phyloP scores from a whole-genome alignment of 225 moss, liverwort and hornwort species.

The Thuidium tamariscinum region DNA sequence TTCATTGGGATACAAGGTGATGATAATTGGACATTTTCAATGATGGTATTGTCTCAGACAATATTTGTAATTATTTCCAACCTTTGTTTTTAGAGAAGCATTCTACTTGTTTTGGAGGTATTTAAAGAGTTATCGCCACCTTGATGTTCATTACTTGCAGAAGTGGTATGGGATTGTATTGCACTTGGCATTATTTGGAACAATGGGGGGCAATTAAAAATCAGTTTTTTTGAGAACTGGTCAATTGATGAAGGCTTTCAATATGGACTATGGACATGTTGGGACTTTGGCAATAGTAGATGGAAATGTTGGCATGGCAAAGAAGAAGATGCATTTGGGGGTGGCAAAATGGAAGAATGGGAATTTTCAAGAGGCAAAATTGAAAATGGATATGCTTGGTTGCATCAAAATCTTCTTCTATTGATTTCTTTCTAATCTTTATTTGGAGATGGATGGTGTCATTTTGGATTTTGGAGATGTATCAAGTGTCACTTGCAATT shows the following conservation, averaged over 20 bases:
- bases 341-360: not conserved
- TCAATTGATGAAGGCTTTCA: not conserved
- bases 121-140: not conserved
- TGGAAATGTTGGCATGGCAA: not conserved
- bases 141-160: not conserved
- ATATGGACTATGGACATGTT: not conserved
- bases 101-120: not conserved
- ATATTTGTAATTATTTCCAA: not conserved
- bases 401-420: rapidly evolving
- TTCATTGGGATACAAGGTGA: not conserved
- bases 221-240: not conserved
- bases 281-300: no score
- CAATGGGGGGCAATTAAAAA: not conserved
- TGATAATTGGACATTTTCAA: not conserved
- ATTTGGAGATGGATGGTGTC: not conserved
- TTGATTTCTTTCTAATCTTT: not conserved
- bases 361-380: not conserved
- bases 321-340: no score
- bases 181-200: not conserved
- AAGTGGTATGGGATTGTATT: not conserved
- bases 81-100: not conserved
- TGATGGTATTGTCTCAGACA: not conserved
- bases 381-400: not conserved
- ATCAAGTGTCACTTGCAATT: not conserved
- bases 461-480: not conserved